Conservation (phyloP, 495 filamentous ascomycete species). For the Aspergillus sclerotioniger region DNA sequence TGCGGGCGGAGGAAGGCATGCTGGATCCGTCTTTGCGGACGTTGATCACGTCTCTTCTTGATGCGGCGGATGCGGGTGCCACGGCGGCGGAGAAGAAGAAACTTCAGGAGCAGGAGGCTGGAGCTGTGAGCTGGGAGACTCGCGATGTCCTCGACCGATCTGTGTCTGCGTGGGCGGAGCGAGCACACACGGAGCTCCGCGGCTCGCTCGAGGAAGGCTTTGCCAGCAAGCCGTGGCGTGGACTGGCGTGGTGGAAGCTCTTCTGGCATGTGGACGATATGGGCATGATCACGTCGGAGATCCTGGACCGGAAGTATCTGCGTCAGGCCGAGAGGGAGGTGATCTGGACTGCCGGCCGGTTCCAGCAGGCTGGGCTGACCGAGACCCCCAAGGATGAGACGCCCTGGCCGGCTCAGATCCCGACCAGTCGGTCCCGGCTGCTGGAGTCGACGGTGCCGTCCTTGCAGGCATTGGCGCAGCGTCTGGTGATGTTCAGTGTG, state of each 20-base stretch:
- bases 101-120: constrained; percentile 30
- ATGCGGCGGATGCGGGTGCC: constrained; percentile 55
- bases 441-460: constrained; percentile 63
- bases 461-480: constrained; percentile 78
- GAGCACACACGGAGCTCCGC: constrained; percentile 78
- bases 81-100: constrained; percentile 45
- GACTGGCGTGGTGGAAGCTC: constrained; percentile 89
- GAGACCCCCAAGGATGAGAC: constrained; percentile 10
- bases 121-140: constrained; percentile 39
- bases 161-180: constrained; percentile 71
- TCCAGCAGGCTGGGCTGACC: constrained; percentile 65
- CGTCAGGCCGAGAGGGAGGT: constrained; percentile 67
- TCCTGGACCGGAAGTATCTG: constrained; percentile 73
- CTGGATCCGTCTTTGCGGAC: constrained; percentile 62
- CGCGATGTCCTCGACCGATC: constrained; percentile 51
- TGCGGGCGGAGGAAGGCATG: constrained; percentile 34
- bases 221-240: constrained; percentile 64
- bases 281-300: constrained; percentile 70
- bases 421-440: constrained; percentile 51
- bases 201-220: constrained; percentile 74
- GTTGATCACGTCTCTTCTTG: constrained; percentile 65
- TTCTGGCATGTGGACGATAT: constrained; percentile 95
- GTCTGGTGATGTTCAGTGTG: constrained; percentile 70
- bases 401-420: constrained; percentile 47
- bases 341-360: constrained; percentile 77